Base-by-base conservation (phyloP, 2,329 filamentous ascomycete genomes). In the Phialophora expanda region DNA sequence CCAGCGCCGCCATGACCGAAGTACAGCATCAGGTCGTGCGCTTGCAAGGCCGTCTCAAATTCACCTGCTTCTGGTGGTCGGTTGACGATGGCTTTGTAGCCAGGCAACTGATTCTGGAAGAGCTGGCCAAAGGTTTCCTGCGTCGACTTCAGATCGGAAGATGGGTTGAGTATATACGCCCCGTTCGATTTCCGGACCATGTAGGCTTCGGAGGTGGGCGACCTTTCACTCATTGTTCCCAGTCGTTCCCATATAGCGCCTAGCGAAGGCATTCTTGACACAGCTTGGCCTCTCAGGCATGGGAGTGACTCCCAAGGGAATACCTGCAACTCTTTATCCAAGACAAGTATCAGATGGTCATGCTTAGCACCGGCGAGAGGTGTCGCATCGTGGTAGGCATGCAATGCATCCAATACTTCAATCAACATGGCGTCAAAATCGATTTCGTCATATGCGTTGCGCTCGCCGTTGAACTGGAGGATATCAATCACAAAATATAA, bases 241-340 rank as follows among this genome's bases (percentile, higher is more conserved):
- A 99, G 85, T 6, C 93, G 85, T 38, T 92, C 88, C 14, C 91
- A 88, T 9, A 99, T 84, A 70, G 90, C 92, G 30, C 89, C 89
- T 46, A 99, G 84, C 0, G 93, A 97, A 6, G 94, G 93, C 26
- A 99, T 88, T 12, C 95, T 88, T 3, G 92, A 97, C 41, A 97
- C 89, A 0, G 94, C 90, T 3, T 89, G 83, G 1, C 85, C 86
- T 69, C 91, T 85, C 75, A 99, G 86, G 75, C 92, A 97, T 0
- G 93, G 92, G 44, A 99, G 80, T 0, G 92, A 97, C 75, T 99
- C 95, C 95, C 96, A 99, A 0, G 95, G 95, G 74, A 99, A 96
- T 1, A 87, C 84, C 74, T 98, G 95, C 1, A 99, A 84, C 2
- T 90, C 86, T 77, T 97, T 97, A 78, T 99, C 95, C 5, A 99